phyloP scores from a whole-genome alignment of 2,329 filamentous ascomycete genomes.

The Teratosphaeria destructans region DNA sequence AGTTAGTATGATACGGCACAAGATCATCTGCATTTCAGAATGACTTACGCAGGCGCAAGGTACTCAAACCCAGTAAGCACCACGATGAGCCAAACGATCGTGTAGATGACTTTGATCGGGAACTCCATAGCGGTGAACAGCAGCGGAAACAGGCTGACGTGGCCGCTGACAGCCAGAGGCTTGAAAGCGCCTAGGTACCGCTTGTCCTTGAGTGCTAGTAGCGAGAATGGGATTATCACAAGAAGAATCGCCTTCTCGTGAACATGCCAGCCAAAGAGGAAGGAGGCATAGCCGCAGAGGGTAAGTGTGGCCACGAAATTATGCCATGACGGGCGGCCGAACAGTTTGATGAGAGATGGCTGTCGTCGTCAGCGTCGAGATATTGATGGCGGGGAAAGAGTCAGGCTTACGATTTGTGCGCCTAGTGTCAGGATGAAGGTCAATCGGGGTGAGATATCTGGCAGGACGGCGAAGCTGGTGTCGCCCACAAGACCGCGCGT shows the following conservation, averaged over 20 bases:
- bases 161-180: slow-evolving; percentile 81
- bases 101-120: slow-evolving; percentile 87
- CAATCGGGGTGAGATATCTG: slow-evolving; percentile 66
- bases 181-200: slow-evolving; percentile 86
- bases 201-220: slow-evolving; percentile 81
- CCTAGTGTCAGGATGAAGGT: slow-evolving; percentile 77
- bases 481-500: slow-evolving; percentile 90
- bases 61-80: slow-evolving; percentile 82
- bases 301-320: slow-evolving; percentile 83
- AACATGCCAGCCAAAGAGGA: slow-evolving; percentile 97
- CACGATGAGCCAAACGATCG: slow-evolving; percentile 77
- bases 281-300: slow-evolving; percentile 89
- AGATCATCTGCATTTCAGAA: background rate
- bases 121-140: slow-evolving; percentile 89
- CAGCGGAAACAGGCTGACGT: slow-evolving; percentile 89
- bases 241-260: slow-evolving; percentile 95
- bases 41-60: slow-evolving; percentile 61
- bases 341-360: slow-evolving; percentile 71
- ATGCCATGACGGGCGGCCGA: slow-evolving; percentile 71
- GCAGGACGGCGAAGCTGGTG: slow-evolving; percentile 85
- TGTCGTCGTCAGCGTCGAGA: slow-evolving; percentile 17
- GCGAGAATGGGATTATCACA: slow-evolving; percentile 87
- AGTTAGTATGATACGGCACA: background rate
- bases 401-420: slow-evolving; percentile 55
- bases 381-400: background rate